Evolutionary conservation across 768 basidiomycete genomes (phyloP), one percentile per base, ranked within the genome.

Genomic region (Mycena belliarum): DNA sequence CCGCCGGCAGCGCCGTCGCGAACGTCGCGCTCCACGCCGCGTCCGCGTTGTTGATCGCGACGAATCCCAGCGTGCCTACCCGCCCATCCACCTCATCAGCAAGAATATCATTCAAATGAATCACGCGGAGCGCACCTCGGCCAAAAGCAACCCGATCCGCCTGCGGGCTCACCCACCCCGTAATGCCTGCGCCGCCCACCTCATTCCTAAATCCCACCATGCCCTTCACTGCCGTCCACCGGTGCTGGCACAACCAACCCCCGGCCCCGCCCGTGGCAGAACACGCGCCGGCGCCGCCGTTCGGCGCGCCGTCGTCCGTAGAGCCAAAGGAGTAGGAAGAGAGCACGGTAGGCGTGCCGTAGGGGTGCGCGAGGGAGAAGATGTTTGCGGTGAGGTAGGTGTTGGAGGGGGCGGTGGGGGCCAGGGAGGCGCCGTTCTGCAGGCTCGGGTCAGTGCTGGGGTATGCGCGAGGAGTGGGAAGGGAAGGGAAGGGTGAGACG

Each of bases 221-320:
- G 6, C 86, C 86, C 3, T 75, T 70, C 40, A 87, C 72, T 6
- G 85, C 78, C 4, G 75, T 64, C 73, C 77, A 85, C 6, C 86
- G 82, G 61, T 88, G 86, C 63, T 88, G 86, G 66, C 86, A 87
- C 33, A 83, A 70, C 84, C 85, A 87, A 1, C 85, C 83, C n/a
- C 75, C 76, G n/a, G 73, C 67, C 4, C 84, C 86, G 11, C 76
- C 78, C 18, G 69, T 81, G 0, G 72, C 72, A 6, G 75, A 74
- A 64, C 85, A 88, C 1, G 81, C 77, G 46, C 67, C 25, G 1
- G 42, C 57, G 78, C 84, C 82, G 49, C 77, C 75, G 63, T 88
- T 87, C 0, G 87, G 87, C 21, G 83, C 78, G 15, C 86, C 88
- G 28, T 72, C 79, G 61, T 87, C 84, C 6, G 59, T 75, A 42